phyloP scores from a whole-genome alignment of 139 green algal species.

The Asterochloris erici region DNA sequence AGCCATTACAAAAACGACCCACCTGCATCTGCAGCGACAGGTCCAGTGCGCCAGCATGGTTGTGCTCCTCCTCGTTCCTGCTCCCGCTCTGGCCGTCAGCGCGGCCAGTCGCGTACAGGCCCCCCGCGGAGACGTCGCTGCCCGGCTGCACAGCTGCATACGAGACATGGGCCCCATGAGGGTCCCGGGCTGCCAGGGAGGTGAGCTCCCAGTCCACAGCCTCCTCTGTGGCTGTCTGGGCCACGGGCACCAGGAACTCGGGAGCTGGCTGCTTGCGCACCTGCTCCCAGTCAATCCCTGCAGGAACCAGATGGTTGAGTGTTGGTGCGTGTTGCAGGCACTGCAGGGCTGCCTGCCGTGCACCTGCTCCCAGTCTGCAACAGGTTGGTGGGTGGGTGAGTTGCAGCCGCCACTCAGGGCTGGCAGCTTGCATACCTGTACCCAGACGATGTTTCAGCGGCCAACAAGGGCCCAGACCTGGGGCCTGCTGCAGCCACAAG shows the following conservation, averaged over 20 bases:
- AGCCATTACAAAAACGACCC: neutral
- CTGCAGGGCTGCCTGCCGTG: neutral
- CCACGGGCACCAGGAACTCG: neutral
- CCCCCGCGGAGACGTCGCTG: neutral
- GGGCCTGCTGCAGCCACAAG: no score
- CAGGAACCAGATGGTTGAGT: neutral
- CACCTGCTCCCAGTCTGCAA: neutral
- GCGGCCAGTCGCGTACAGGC: no score
- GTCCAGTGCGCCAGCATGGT: slow-evolving; percentile 10
- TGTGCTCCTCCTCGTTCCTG: neutral
- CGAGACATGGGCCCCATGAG: slow-evolving; percentile 3
- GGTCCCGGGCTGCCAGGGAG: neutral
- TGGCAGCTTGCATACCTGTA: neutral
- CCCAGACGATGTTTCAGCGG: no score
- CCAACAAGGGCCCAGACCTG: no score
- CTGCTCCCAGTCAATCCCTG: slow-evolving; percentile 37
- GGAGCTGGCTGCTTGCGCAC: slow-evolving; percentile 18
- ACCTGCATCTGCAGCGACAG: neutral
- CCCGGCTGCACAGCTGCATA: neutral
- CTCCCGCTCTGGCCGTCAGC: neutral
- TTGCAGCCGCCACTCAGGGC: neutral
- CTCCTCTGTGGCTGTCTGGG: slow-evolving; percentile 4
- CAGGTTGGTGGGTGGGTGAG: neutral
- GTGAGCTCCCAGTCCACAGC: slow-evolving; percentile 27
- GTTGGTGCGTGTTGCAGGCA: neutral